Evolutionary conservation across 2,329 filamentous ascomycete genomes (phyloP), one percentile per base, ranked within the genome.

Genomic region (Colletotrichum eremochloae): DNA sequence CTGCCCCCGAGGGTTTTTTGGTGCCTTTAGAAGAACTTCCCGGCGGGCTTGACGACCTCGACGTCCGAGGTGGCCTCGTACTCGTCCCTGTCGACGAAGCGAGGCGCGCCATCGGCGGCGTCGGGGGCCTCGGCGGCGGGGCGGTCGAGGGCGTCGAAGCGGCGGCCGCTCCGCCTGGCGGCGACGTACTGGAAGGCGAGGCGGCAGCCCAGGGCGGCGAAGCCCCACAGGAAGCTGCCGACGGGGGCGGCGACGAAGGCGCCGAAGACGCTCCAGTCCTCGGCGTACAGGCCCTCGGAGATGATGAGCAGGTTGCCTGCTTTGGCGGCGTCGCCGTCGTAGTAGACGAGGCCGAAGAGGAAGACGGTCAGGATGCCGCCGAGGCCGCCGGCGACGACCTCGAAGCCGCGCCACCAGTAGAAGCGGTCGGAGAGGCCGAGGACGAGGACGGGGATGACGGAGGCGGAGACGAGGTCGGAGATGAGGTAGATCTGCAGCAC

Each of bases 401-500:
- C 94, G 77, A 94, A 93, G 20, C 94, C 94, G 55, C 91, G 89
- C 91, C 93, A 94, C 85, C 89, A 95, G 82, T 93, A 93, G 78
- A 84, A 84, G 56, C 82, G 83, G 62, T 93, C 89, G 44, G 84
- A 87, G 9, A 96, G 84, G 0, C 94, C 94, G n/a, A 96, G 81
- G 61, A 94, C 84, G 7, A 96, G 84, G 14, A 93, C 91, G 0
- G 94, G 94, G 65, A 96, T 92, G 60, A 91, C 90, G 20, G 92
- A 89, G 1, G 94, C 92, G 20, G 93, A 94, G 71, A 96, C 88
- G 9, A 96, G 87, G 79, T 96, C 93, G 56, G 92, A 93, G 78
- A 96, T 94, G 75, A 96, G 87, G 84, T 94, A 96, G 80, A 96
- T 95, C 81, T 94, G 92, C 63, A 96, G 84, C 71, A 96, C 91